A percentile compares a stretch with the other conserved stretches of the same genome.
Evolutionary conservation across 108 stramenopile species (phyloP).

Genomic region (Cylindrotheca fusiformis): DNA sequence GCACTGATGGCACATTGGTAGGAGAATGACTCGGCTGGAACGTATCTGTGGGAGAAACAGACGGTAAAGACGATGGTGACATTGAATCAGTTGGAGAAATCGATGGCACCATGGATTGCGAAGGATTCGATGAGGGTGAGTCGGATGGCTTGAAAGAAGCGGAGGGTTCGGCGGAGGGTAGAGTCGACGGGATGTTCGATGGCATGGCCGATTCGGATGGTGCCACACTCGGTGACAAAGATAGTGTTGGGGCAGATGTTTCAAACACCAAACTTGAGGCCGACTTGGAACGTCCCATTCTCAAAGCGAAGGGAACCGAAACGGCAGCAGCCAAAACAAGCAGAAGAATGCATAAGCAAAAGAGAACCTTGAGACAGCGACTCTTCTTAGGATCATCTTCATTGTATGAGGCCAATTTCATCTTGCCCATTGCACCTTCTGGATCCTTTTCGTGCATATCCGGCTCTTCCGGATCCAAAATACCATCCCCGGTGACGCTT

Average conservation of each 20-base stretch:
- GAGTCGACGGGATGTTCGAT: neutral
- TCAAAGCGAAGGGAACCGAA: no score
- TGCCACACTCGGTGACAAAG: neutral
- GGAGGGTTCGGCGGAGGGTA: neutral
- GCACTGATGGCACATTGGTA: neutral
- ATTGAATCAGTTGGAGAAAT: neutral
- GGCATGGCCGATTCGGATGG: neutral
- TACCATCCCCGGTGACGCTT: no score
- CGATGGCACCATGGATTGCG: slow-evolving; percentile 1
- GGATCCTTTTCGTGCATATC: no score
- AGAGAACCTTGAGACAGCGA: no score
- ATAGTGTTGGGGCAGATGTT: neutral
- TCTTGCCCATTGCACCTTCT: no score
- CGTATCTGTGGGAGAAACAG: neutral
- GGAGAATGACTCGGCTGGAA: neutral
- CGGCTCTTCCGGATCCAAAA: no score
- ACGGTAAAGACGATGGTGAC: neutral
- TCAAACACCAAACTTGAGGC: neutral
- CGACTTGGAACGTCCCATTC: no score
- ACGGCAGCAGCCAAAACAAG: no score
- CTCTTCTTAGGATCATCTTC: no score
- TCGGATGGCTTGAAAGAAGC: neutral
- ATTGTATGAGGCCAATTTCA: neutral
- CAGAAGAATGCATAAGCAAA: no score
- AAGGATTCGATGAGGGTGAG: neutral